phyloP scores from a whole-genome alignment of 2,329 filamentous ascomycete species.

The Epichloe gansuensis region DNA sequence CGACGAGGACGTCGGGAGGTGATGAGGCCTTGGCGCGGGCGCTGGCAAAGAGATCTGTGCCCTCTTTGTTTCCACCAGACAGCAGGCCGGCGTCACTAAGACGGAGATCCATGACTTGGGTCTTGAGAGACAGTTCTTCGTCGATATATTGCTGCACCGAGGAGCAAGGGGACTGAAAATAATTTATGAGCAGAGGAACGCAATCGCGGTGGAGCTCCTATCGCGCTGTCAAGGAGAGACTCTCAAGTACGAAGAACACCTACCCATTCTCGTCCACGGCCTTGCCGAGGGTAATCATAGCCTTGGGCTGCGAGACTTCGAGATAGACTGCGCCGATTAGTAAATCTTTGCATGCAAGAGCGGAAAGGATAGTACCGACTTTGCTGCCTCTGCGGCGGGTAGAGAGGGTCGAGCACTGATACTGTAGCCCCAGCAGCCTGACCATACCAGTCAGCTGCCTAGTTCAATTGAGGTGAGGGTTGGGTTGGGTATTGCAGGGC shows the following conservation, averaged over 20 bases:
- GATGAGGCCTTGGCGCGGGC: conserved; percentile 38
- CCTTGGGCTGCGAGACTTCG: conserved; percentile 63
- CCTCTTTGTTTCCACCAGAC: conserved; percentile 53
- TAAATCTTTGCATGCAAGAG: neutral
- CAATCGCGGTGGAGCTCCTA: no score
- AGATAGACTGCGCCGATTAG: conserved; percentile 44
- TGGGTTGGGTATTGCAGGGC: neutral
- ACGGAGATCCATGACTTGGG: conserved; percentile 60
- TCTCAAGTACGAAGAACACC: no score
- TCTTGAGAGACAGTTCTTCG: conserved; percentile 59
- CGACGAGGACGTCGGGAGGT: conserved; percentile 62
- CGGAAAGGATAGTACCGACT: neutral
- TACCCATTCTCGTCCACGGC: conserved; percentile 37
- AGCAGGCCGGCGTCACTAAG: conserved; percentile 61
- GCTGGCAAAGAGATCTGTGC: conserved; percentile 52
- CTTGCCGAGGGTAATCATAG: conserved; percentile 55
- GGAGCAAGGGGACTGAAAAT: conserved; percentile 32
- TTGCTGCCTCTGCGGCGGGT: conserved; percentile 19
- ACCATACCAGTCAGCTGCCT: conserved; percentile 1
- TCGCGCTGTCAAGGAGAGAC: no score
- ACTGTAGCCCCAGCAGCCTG: conserved; percentile 47
- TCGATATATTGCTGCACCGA: conserved; percentile 53
- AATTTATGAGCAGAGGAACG: no score
- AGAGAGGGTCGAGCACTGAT: conserved; percentile 57
- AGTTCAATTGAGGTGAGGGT: neutral